phyloP scores from a whole-genome alignment of 768 basidiomycete genomes.

The Trametopsis cervina region DNA sequence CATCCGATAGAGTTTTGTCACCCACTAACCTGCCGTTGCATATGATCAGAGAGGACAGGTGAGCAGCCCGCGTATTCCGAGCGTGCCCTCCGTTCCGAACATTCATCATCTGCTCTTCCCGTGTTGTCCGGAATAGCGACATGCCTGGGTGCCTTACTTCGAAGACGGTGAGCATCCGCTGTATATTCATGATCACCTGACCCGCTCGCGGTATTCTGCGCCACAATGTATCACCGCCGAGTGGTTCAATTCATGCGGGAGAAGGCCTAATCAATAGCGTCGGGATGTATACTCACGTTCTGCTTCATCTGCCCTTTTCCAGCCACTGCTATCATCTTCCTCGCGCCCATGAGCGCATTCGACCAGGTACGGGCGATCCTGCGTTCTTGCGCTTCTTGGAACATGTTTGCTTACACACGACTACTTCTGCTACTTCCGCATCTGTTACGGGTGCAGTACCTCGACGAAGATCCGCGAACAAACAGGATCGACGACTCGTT shows the following conservation, averaged over 20 bases:
- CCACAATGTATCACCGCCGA: too few species aligned
- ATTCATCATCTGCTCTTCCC: constrained; percentile 9
- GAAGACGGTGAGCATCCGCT: constrained; percentile 56
- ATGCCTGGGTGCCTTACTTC: constrained; percentile 80
- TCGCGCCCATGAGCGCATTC: constrained; percentile 82
- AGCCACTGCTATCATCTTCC: constrained; percentile 83
- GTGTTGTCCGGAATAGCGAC: constrained; percentile 38
- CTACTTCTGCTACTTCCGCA: too few species aligned
- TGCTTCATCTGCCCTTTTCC: constrained; percentile 8
- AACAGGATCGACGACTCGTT: constrained; percentile 81
- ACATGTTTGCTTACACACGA: constrained; percentile 1
- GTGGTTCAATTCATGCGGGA: too few species aligned
- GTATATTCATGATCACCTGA: neutral
- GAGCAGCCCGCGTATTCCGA: too few species aligned
- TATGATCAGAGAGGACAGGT: constrained; percentile 52
- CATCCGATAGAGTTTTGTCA: too few species aligned
- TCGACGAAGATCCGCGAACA: constrained; percentile 74
- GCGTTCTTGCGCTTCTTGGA: too few species aligned
- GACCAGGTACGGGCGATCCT: constrained; percentile 52
- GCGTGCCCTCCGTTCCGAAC: constrained; percentile 1
- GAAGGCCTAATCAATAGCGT: neutral
- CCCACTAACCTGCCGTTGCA: constrained; percentile 1
- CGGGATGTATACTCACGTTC: constrained; percentile 1
- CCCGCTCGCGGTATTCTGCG: too few species aligned
- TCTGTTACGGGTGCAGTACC: constrained; percentile 53